Percentiles rank a stretch among this genome's conserved stretches.
These are phyloP conservation scores for Ophiosphaerella herpotricha DNA, from an alignment of 2,329 filamentous ascomycete genomes.

Conservation along the genomic window DNA sequence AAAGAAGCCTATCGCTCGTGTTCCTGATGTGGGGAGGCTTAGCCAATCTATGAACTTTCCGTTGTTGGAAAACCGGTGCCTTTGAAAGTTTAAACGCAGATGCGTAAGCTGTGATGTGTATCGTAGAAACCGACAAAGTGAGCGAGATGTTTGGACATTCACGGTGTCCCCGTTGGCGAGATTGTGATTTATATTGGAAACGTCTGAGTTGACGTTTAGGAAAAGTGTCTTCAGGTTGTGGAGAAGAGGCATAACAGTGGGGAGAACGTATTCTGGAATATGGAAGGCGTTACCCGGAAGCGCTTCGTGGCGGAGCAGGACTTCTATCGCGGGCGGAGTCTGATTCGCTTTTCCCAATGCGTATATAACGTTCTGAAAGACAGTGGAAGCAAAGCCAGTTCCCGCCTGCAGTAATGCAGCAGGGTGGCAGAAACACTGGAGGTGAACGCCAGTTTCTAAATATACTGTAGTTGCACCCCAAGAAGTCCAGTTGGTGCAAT, in stretches of 20 bases:
- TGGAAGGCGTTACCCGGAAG: conserved; percentile 52
- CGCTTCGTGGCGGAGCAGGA: conserved; percentile 49
- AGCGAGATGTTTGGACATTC: conserved; percentile 14
- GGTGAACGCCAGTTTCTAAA: conserved; percentile 41
- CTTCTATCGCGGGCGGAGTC: conserved; percentile 53
- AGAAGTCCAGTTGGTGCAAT: conserved; percentile 58
- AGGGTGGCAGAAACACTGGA: conserved; percentile 8
- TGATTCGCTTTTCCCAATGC: conserved; percentile 38
- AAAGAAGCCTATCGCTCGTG: background rate
- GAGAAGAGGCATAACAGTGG: conserved; percentile 50
- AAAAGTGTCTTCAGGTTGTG: conserved; percentile 54
- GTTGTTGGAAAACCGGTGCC: conserved; percentile 16
- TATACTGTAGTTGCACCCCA: conserved; percentile 56
- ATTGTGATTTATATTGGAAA: conserved; percentile 9
- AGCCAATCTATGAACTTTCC: conserved; percentile 46
- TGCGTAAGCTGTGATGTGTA: conserved; percentile 53
- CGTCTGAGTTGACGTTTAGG: conserved; percentile 37
- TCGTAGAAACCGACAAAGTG: conserved; percentile 47
- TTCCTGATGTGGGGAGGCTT: conserved; percentile 19
- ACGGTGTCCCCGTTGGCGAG: conserved; percentile 11
- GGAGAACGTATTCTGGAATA: conserved; percentile 49
- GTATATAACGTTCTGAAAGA: conserved; percentile 26
- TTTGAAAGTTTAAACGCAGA: conserved; percentile 59
- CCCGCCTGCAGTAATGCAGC: background rate
- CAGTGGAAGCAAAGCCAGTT: background rate